Base-by-base conservation (phyloP, 2,329 filamentous ascomycete genomes). In the Didymella arachidicola region DNA sequence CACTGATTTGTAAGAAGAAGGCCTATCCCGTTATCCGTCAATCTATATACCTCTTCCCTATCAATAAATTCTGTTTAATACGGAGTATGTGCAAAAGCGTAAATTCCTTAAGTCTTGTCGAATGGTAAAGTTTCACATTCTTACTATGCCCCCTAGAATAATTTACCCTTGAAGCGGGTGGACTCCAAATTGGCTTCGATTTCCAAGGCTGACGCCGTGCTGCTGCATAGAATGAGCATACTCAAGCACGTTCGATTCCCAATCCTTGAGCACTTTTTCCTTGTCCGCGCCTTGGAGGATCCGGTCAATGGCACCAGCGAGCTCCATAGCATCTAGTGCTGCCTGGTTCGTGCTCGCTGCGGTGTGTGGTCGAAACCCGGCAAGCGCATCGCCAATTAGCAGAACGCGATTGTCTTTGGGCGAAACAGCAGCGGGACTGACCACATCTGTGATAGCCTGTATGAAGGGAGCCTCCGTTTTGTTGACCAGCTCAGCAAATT, bases 381-480 rank as follows among this genome's bases (percentile, higher is more conserved):
- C 74, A 44, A 81, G 64, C 0, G 81, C 78, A 65, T 83, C 81
- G 1, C 81, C 81, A 0, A 82, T 78, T 2, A 83, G 59, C 6
- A 82, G 45, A 0, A 82, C 64, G 36, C 74, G 77, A 0, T 77
- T 79, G 18, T 73, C 73, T 2, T 72, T 70, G 27, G 79, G 78
- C 22, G 66, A 11, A 1, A 53, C 60, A 7, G 77, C 75, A 36
- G 65, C 53, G 0, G 72, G 66, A 25, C 73, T 70, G 4, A 79
- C 65, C 0, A 77, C 73, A 50, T 82, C 80, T 29, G 72, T 79
- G 38, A 82, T 76, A 29, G 77, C 78, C 19, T 79, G 79, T 7
- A 82, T 70, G 56, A 82, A 82, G 0, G 79, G 79, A 5, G 70
- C 64, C n/a, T 69, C 34, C 0, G 77, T 79, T 48, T 76, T 78